Evolutionary conservation across 306 rosid species (phyloP).

Genomic region (Rosa chinensis): DNA sequence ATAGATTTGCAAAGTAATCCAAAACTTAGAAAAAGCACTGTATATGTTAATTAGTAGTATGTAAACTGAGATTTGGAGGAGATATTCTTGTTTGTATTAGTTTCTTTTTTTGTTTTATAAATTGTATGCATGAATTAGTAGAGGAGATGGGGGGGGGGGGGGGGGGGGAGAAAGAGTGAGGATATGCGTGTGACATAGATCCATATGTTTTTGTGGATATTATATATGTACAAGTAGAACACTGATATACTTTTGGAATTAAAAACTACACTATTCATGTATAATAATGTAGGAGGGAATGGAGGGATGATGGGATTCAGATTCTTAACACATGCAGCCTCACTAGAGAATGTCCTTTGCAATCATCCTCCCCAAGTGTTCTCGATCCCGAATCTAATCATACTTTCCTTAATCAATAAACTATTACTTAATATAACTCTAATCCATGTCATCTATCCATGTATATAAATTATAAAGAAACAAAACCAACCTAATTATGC

Average conservation of each 20-base stretch:
- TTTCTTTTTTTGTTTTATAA: neutral
- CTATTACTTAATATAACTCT: neutral
- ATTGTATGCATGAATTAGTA: neutral
- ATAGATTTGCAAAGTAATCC: no score
- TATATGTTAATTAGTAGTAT: neutral
- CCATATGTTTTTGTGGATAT: neutral
- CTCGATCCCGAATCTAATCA: constrained; percentile 64
- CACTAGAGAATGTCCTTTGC: constrained; percentile 61
- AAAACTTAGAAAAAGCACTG: neutral
- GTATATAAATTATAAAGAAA: neutral
- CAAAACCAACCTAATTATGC: neutral
- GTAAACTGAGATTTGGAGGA: neutral
- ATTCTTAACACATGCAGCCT: constrained; percentile 82
- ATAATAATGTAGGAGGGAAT: constrained; percentile 10
- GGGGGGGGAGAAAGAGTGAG: no score
- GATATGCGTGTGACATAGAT: neutral
- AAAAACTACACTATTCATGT: neutral
- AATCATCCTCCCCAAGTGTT: constrained; percentile 82
- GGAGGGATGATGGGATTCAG: constrained; percentile 58
- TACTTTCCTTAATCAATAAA: constrained; percentile 26
- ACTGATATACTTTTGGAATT: neutral
- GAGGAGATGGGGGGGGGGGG: neutral
- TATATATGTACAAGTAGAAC: neutral
- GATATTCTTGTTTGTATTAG: neutral
- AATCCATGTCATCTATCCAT: neutral